Percentiles rank a stretch among this genome's conserved stretches.
These are phyloP conservation scores for Chrysoporthe deuterocubensis DNA, from an alignment of 2,329 filamentous ascomycete genomes.

Conservation along the genomic window DNA sequence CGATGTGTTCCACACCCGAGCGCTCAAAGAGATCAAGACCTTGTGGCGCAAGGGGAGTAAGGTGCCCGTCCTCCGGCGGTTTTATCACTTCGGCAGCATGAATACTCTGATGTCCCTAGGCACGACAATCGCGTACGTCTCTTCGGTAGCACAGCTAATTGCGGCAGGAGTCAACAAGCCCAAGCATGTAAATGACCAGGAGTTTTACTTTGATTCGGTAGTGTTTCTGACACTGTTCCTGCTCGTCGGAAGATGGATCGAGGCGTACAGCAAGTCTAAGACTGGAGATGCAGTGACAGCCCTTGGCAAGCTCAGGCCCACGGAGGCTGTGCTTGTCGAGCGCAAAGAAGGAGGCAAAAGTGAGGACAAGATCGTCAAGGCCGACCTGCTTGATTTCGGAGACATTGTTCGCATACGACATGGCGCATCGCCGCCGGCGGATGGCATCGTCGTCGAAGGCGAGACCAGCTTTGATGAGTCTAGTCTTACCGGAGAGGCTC, in stretches of 20 bases:
- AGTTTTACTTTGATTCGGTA: constrained; percentile 88
- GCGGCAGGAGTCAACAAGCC: constrained; percentile 54
- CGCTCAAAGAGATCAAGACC: constrained; percentile 75
- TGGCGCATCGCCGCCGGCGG: constrained; percentile 82
- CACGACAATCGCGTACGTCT: constrained; percentile 84
- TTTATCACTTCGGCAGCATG: constrained; percentile 96
- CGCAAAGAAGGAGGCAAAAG: constrained; percentile 42
- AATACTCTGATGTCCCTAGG: constrained; percentile 90
- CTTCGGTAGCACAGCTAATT: constrained; percentile 79
- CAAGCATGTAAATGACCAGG: constrained; percentile 48
- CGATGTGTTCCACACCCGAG: constrained; percentile 80
- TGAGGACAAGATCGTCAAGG: constrained; percentile 47
- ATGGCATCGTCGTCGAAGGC: constrained; percentile 69
- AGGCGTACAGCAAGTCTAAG: constrained; percentile 90
- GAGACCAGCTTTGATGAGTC: constrained; percentile 83
- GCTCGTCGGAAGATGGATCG: constrained; percentile 73
- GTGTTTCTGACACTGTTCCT: constrained; percentile 91
- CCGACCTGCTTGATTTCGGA: constrained; percentile 76
- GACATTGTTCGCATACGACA: constrained; percentile 76
- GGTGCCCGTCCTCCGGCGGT: constrained; percentile 72
- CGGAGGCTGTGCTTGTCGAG: constrained; percentile 72
- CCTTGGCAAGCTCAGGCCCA: constrained; percentile 76
- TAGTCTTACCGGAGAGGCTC: constrained; percentile 81
- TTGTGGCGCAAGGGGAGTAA: constrained; percentile 79
- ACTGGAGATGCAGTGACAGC: constrained; percentile 85